Base-by-base conservation (phyloP, 306 rosid genomes). In the Ormosia emarginata region DNA sequence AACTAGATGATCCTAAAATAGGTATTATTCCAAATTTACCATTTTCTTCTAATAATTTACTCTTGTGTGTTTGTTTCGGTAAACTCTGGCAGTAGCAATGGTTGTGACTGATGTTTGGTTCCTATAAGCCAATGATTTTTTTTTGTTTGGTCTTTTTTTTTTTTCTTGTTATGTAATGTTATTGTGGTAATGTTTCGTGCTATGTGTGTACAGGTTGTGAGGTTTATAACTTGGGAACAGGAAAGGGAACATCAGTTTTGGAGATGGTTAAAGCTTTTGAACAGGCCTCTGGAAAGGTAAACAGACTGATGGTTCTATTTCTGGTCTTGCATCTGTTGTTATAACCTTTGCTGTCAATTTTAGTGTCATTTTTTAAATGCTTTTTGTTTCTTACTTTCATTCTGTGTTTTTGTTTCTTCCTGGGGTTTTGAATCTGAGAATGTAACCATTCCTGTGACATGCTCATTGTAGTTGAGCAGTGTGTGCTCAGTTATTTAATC, bases 261-360 rank as follows among this genome's bases (percentile, higher is more conserved):
- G 98, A 96, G 91, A 96, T 96, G 97, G 97, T 96, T 75, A 69
- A 79, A 7, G 94, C 99, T 81, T 93, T 96, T 87, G 99, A 93
- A 84, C 50, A 91, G 87, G 98, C 98, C 79, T 93, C 95, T 50
- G 97, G 92, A 86, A 90, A 90, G 99, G 99, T 96, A 81, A 81
- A 74, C 67, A 36, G 12, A 53, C 33, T 63, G 43, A 37, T 74
- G n/a, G 57, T 61, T 76, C 69, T 81, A n/a, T 56, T 44, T 44
- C 59, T 53, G 47, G n/a, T 68, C 39, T 34, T 40, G 17, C 34
- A 13, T 71, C 17, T 24, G 53, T 43, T 63, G 32, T 50, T 17
- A 43, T 33, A 43, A 52, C 3, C 24, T 24, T 63, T 64, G 29
- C 64, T 15, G 61, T 43, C 17, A 71, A 40, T 32, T 11, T 29